These are phyloP conservation scores for Neurospora africana DNA, from an alignment of 495 filamentous ascomycete genomes.

Conservation along the genomic window DNA sequence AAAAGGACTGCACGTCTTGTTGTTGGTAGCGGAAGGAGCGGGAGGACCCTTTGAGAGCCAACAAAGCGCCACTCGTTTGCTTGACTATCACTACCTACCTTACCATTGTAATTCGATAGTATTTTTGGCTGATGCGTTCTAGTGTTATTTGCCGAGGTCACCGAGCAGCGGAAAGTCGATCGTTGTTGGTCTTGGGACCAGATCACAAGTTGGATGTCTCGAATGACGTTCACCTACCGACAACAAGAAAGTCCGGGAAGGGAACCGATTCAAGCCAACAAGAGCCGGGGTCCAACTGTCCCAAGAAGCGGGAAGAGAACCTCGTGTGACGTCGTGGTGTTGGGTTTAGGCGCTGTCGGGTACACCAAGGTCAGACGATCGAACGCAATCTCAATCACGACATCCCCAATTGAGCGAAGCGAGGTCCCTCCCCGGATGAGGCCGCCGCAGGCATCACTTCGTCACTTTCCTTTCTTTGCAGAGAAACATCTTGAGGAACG, in stretches of 20 bases:
- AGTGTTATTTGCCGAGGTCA: not conserved
- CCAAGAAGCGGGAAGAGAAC: not conserved
- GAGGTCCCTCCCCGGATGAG: not conserved
- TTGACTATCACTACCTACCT: not conserved
- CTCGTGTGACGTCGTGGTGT: not conserved
- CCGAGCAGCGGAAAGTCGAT: not conserved
- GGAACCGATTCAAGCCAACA: not conserved
- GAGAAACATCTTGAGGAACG: not conserved
- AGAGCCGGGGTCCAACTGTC: not conserved
- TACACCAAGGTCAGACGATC: not conserved
- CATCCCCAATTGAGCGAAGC: not conserved
- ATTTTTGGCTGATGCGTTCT: not conserved
- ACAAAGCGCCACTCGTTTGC: not conserved
- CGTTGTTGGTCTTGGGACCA: not conserved
- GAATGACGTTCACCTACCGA: not conserved
- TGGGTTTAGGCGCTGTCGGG: not conserved
- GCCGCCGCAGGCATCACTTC: not conserved
- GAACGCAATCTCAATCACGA: not conserved
- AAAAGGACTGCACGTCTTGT: not conserved
- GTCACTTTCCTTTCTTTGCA: not conserved
- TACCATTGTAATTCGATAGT: not conserved
- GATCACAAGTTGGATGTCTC: not conserved
- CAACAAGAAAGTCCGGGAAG: not conserved
- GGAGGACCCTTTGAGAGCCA: not conserved
- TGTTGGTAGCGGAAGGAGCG: not conserved